Evolutionary conservation across 305 asterid species (phyloP).

Genomic region (Fraxinus ornus): DNA sequence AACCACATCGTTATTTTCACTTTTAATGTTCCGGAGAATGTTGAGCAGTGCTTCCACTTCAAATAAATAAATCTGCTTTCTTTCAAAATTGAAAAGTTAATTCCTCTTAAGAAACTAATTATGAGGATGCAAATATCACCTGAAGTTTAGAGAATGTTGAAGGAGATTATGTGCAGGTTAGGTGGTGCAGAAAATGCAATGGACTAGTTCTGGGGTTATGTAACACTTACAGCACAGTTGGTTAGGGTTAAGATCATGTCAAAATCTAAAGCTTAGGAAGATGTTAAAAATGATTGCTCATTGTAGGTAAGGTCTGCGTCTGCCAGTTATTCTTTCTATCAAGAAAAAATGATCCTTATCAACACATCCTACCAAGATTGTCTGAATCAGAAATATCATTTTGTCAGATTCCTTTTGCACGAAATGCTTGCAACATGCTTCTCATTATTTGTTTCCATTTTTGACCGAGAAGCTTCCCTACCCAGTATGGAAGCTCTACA

Average conservation of each 20-base stretch:
- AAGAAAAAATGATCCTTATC: neutral
- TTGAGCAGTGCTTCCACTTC: neutral
- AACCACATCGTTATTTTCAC: neutral
- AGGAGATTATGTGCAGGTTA: neutral
- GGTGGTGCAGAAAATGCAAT: neutral
- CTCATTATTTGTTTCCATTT: neutral
- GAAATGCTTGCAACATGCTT: constrained; percentile 6
- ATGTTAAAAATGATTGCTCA: neutral
- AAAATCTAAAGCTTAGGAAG: neutral
- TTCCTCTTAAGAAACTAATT: neutral
- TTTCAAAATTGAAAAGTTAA: neutral
- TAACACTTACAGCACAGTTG: neutral
- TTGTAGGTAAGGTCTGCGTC: neutral
- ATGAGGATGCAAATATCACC: neutral
- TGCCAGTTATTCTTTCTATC: neutral
- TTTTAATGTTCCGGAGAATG: neutral
- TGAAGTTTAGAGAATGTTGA: neutral
- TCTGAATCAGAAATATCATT: neutral
- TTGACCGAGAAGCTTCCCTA: neutral
- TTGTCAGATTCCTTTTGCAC: neutral
- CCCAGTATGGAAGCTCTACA: neutral
- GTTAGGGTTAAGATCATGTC: neutral
- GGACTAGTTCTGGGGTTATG: neutral
- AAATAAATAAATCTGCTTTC: neutral
- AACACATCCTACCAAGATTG: neutral